These are phyloP conservation scores for Corchorus capsularis DNA, from an alignment of 345 rosid genomes.

Conservation along the genomic window DNA sequence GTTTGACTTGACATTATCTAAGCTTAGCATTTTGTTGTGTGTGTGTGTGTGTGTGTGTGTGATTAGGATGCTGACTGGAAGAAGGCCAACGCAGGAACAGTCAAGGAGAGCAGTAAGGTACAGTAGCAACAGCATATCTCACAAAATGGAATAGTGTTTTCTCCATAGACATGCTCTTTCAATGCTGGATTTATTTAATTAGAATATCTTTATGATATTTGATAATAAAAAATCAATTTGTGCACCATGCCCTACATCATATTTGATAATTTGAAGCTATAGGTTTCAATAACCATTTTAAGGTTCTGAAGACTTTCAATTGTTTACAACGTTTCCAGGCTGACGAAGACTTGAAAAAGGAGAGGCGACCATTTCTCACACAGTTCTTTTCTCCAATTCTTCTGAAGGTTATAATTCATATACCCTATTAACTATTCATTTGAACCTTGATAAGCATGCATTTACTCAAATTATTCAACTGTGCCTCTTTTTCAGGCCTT, in stretches of 20 bases:
- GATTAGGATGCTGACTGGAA: constrained; percentile 76
- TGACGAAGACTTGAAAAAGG: constrained; percentile 75
- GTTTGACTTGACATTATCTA: constrained; percentile 20
- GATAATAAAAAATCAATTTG: neutral
- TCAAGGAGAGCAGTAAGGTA: constrained; percentile 64
- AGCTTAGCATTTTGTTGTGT: constrained; percentile 8
- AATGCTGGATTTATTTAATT: neutral
- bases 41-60: constrained; percentile 19
- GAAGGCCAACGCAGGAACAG: constrained; percentile 47
- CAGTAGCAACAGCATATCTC: neutral
- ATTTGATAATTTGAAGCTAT: neutral
- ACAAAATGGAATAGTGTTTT: constrained; percentile 6
- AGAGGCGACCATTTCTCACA: constrained; percentile 61
- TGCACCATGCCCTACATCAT: neutral
- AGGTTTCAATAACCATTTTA: neutral
- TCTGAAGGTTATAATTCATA: constrained; percentile 57
- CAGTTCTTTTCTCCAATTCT: constrained; percentile 88
- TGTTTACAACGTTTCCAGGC: constrained; percentile 38
- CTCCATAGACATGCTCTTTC: neutral
- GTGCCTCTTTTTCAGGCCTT: constrained; percentile 64
- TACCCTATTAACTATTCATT: neutral
- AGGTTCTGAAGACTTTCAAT: neutral
- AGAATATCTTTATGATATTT: neutral
- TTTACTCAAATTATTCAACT: constrained; percentile 22
- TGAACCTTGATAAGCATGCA: neutral